A percentile compares a stretch with the other conserved stretches of the same genome.
Evolutionary conservation across 768 basidiomycete genomes (phyloP).

Genomic region (Atractiella rhizophila): DNA sequence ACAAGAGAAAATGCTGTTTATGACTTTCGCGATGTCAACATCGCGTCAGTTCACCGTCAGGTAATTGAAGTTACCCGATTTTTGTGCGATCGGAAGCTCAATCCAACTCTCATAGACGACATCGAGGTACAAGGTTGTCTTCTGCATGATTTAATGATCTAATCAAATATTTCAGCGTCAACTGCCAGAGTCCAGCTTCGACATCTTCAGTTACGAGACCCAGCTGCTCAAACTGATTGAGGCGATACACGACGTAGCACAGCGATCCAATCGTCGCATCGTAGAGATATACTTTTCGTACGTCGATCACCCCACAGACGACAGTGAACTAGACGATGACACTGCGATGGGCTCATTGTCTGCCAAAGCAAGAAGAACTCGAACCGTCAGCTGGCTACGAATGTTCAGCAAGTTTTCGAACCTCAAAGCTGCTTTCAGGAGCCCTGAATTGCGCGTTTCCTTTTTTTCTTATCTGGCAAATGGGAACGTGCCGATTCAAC

Average conservation of each 20-base stretch:
- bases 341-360: conserved; percentile 9
- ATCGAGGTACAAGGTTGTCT: not conserved
- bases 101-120: not conserved
- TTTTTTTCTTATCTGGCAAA: conserved; percentile 58
- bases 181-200: conserved; percentile 32
- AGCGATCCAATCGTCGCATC: conserved; percentile 67
- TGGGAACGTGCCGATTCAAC: conserved; percentile 56
- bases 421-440: conserved; percentile 59
- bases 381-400: conserved; percentile 49
- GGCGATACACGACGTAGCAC: conserved; percentile 44
- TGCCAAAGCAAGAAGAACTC: conserved; percentile 26
- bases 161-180: conserved; percentile 19
- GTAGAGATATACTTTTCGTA: conserved; percentile 53
- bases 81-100: not conserved
- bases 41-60: not conserved
- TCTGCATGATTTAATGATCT: not conserved
- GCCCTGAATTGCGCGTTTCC: conserved; percentile 36
- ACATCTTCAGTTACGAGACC: conserved; percentile 46
- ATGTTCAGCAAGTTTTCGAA: conserved; percentile 75
- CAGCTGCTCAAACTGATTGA: conserved; percentile 49
- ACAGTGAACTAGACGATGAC: conserved; percentile 8
- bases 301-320: conserved; percentile 11
- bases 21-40: not conserved
- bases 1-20: not conserved
- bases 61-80: too few relatives aligned